Evolutionary conservation across 192 early-diverging fungal genomes (phyloP).

Genomic region (Chytriomyces sp.): DNA sequence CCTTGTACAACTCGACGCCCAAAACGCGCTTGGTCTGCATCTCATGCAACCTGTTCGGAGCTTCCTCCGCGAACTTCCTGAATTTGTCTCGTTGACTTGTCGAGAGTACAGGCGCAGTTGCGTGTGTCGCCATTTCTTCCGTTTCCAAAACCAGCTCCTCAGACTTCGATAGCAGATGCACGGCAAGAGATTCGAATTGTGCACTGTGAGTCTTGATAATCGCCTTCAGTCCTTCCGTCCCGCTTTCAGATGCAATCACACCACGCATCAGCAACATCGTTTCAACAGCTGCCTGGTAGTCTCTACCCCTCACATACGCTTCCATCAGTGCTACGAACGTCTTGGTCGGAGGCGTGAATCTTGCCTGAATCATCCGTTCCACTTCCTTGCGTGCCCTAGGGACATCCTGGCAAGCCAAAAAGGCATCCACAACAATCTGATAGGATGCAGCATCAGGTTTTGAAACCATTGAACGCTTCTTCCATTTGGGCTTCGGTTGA

Average conservation of each 20-base stretch:
- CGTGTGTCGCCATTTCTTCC: neutral
- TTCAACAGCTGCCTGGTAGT: conserved; percentile 19
- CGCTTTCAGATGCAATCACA: neutral
- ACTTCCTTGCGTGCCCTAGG: conserved; percentile 18
- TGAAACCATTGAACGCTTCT: neutral
- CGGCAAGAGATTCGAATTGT: conserved; percentile 34
- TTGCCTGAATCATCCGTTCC: conserved; percentile 24
- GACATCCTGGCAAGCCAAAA: conserved; percentile 22
- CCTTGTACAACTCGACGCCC: conserved; percentile 31
- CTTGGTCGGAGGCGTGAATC: neutral
- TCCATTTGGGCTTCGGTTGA: neutral
- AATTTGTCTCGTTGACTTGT: too few relatives aligned
- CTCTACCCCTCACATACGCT: conserved; percentile 17
- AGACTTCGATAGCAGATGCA: neutral
- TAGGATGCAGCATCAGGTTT: conserved; percentile 29
- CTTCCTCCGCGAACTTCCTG: neutral
- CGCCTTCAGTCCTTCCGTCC: conserved; percentile 4
- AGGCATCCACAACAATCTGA: conserved; percentile 34
- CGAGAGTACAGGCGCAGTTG: neutral
- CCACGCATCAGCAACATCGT: conserved; percentile 30
- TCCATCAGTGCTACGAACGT: conserved; percentile 18
- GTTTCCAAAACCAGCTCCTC: neutral
- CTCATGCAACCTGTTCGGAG: neutral
- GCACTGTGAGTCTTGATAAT: conserved; percentile 13
- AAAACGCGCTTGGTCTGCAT: conserved; percentile 16